These are phyloP conservation scores for Podospora sp. DNA, from an alignment of 495 filamentous ascomycete species.

Conservation along the genomic window DNA sequence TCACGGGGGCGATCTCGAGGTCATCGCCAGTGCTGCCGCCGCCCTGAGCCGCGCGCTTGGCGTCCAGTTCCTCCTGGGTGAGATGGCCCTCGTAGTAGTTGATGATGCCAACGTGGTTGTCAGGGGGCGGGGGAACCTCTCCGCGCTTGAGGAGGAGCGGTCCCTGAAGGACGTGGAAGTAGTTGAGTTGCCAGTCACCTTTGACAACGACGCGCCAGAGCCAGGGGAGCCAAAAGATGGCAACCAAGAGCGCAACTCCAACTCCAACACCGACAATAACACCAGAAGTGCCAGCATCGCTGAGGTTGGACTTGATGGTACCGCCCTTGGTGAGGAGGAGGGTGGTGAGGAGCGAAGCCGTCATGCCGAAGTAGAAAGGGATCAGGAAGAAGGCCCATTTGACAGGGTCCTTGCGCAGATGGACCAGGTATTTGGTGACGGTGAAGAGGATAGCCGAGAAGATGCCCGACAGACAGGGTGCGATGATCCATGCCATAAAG, in stretches of 20 bases:
- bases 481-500: conserved; percentile 63
- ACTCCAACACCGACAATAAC: conserved; percentile 62
- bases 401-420: conserved; percentile 59
- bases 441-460: conserved; percentile 63
- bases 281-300: conserved; percentile 53
- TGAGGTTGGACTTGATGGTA: conserved; percentile 45
- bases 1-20: conserved; percentile 24
- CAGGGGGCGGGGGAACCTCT: conserved; percentile 52
- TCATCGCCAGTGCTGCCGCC: conserved; percentile 30
- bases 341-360: conserved; percentile 60
- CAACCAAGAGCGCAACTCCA: conserved; percentile 53
- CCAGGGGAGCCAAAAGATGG: conserved; percentile 65
- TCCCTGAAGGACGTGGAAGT: conserved; percentile 60
- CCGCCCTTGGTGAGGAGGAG: conserved; percentile 60
- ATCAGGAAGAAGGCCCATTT: conserved; percentile 57
- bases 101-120: conserved; percentile 41
- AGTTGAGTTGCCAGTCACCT: conserved; percentile 58
- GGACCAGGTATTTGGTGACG: conserved; percentile 63
- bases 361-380: conserved; percentile 62
- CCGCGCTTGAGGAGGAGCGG: conserved; percentile 55
- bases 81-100: conserved; percentile 58
- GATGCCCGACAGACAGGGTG: conserved; percentile 57
- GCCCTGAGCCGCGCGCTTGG: conserved; percentile 31
- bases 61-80: conserved; percentile 47
- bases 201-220: conserved; percentile 60